These are phyloP conservation scores for Rhynchospora breviuscula DNA, from an alignment of 176 grass and related monocot genomes.

Conservation along the genomic window DNA sequence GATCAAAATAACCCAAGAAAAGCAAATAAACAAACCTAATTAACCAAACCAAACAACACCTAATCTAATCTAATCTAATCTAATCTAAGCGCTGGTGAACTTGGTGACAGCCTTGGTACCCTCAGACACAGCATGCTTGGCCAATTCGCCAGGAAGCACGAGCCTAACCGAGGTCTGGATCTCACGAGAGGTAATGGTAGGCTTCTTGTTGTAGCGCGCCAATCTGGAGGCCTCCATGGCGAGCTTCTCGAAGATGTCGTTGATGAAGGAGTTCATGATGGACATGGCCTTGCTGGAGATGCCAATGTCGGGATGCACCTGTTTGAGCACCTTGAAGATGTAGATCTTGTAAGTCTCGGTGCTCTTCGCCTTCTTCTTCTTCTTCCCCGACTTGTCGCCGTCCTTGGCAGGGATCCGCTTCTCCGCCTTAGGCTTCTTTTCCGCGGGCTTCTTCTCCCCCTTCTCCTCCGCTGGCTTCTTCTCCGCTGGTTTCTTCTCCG, in stretches of 20 bases:
- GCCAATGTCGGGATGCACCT: constrained; percentile 87
- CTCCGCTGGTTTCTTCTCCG: not conserved
- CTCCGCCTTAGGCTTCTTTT: constrained; percentile 6
- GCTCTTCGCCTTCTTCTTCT: constrained; percentile 12
- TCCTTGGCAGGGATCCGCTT: not conserved
- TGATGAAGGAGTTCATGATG: constrained; percentile 94
- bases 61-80: too few species aligned
- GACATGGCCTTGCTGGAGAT: constrained; percentile 88
- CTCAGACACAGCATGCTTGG: constrained; percentile 7
- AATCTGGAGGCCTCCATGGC: not conserved
- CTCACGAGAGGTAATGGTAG: not conserved
- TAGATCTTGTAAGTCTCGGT: constrained; percentile 85
- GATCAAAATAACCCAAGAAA: not conserved
- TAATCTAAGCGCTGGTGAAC: constrained; percentile 7
- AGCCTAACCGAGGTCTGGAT: not conserved
- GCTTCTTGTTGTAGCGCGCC: not conserved
- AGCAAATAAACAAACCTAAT: not conserved
- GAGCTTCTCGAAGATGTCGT: constrained; percentile 87
- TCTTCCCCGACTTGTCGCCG: not conserved
- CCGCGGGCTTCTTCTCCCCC: not conserved
- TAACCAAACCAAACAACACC: not conserved
- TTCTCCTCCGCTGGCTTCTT: constrained; percentile 1
- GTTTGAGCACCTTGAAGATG: constrained; percentile 94
- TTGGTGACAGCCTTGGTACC: not conserved
- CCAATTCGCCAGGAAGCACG: not conserved